Base-by-base conservation (phyloP, 169 alveolate genomes). In the Eimeria falciformis region DNA sequence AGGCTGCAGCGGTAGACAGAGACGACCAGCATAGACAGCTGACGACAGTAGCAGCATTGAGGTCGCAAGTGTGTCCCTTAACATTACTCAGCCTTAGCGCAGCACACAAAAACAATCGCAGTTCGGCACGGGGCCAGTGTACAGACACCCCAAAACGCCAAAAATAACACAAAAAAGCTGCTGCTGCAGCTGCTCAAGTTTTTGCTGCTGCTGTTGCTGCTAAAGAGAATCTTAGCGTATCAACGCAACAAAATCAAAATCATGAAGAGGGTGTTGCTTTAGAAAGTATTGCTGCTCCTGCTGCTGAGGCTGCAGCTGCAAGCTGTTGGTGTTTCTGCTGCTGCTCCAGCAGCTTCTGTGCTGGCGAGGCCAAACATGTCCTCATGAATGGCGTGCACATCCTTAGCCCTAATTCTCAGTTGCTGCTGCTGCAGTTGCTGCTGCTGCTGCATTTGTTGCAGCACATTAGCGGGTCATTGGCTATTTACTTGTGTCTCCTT, bases 341-440 rank as follows among this genome's bases (percentile, higher is more conserved):
- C 71, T n/a, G 71, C 71, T 58, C 33, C 27, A 11, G 33, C 33
- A 5, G 33, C 71, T 9, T n/a, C 71, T 58, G 71, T 9, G 25
- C 18, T 27, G 11, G 71, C 27, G 71, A 21, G 5, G 9, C 33
- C 21, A 27, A 14, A 58, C 11, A 58, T 14, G 33, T 9, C 71
- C 71, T 7, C 71, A 14, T 14, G 33, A n/a, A 7, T 5, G 71
- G 27, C 71, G 71, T 58, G 9, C 21, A 50, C 58, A 7, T 50
- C 14, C 58, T 50, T 50, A 27, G 33, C 25, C 33, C 71, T n/a
- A 21, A 14, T n/a, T 5, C 71, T 58, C 7, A 14, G 71, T 27
- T 58, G 71, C 71, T 58, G 71, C 21, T 58, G 71, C 71, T 58
- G 18, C 71, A 11, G 71, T 21, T 58, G 71, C 27, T 14, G 33